Evolutionary conservation across 345 rosid species (phyloP).

Genomic region (Barbarea vulgaris): DNA sequence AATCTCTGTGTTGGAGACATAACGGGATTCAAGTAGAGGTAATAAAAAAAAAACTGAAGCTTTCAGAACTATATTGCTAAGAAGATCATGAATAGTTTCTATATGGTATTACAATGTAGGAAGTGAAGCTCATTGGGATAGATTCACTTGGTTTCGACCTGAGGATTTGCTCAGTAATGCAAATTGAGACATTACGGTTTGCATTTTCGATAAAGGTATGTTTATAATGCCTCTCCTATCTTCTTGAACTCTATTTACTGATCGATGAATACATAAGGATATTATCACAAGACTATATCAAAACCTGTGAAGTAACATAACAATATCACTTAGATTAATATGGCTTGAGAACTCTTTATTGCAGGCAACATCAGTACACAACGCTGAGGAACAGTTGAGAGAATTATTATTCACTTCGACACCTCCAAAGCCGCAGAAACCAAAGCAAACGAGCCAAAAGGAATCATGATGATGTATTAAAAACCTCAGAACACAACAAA

Average conservation of each 20-base stretch:
- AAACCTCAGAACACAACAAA: background rate
- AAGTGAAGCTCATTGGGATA: constrained; percentile 62
- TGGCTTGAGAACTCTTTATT: constrained; percentile 18
- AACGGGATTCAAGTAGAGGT: constrained; percentile 91
- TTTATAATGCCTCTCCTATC: background rate
- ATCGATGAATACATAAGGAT: background rate
- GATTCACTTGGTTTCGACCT: constrained; percentile 85
- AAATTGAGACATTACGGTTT: constrained; percentile 79
- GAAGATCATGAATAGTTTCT: background rate
- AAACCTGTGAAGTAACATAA: constrained; percentile 6
- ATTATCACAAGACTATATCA: constrained; percentile 4
- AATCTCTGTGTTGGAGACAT: constrained; percentile 79
- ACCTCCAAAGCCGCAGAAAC: constrained; percentile 43
- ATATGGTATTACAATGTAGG: constrained; percentile 47
- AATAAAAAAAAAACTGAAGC: constrained; percentile 19
- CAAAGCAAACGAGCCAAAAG: constrained; percentile 53
- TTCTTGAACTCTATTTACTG: background rate
- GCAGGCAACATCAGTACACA: constrained; percentile 79
- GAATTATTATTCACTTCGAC: constrained; percentile 64
- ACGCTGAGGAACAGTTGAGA: constrained; percentile 72
- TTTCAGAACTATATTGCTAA: background rate
- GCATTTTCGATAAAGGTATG: constrained; percentile 68
- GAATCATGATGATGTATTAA: constrained; percentile 39
- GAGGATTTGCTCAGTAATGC: constrained; percentile 84
- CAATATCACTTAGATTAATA: background rate